Conservation (phyloP, 805 yeast species). For the Pichia occidentalis region DNA sequence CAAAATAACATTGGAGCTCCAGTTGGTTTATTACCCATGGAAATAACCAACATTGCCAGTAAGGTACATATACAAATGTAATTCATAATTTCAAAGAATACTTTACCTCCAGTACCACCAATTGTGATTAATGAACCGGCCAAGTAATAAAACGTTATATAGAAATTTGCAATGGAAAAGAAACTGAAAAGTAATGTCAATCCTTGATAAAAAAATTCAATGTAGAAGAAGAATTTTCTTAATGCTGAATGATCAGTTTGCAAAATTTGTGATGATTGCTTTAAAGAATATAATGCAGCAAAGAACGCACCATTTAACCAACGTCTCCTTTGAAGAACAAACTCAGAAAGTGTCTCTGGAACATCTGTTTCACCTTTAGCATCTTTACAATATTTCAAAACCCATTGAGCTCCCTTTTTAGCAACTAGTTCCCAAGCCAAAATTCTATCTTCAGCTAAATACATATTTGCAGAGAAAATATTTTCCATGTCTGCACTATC, state of each 20-base stretch:
- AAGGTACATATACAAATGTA: slow-evolving; percentile 77
- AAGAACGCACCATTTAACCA: slow-evolving; percentile 98
- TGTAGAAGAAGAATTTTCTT: slow-evolving; percentile 75
- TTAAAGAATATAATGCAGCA: slow-evolving; percentile 86
- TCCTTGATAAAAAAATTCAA: slow-evolving; percentile 87
- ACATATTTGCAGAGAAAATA: slow-evolving; percentile 94
- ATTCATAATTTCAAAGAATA: slow-evolving; percentile 78
- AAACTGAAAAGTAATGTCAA: slow-evolving; percentile 76
- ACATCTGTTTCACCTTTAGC: slow-evolving; percentile 97
- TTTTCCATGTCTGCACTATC: slow-evolving; percentile 41
- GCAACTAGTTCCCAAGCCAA: slow-evolving; percentile 95
- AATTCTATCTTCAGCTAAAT: slow-evolving; percentile 93
- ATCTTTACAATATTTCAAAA: slow-evolving; percentile 81
- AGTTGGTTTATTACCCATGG: slow-evolving; percentile 97
- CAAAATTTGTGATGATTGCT: slow-evolving; percentile 87
- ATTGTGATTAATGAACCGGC: slow-evolving; percentile 74
- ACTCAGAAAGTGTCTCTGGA: slow-evolving; percentile 91
- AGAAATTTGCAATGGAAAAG: slow-evolving; percentile 89
- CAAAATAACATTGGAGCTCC: slow-evolving; percentile 82
- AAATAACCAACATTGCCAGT: slow-evolving; percentile 82
- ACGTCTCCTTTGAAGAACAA: slow-evolving; percentile 92
- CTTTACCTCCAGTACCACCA: slow-evolving; percentile 69
- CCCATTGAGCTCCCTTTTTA: slow-evolving; percentile 76
- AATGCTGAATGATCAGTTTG: slow-evolving; percentile 72
- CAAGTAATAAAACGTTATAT: slow-evolving; percentile 83